Evolutionary conservation across 139 green algal species (phyloP), one percentile per base, ranked within the genome.

Genomic region (Auxenochlorella pyrenoidosa): DNA sequence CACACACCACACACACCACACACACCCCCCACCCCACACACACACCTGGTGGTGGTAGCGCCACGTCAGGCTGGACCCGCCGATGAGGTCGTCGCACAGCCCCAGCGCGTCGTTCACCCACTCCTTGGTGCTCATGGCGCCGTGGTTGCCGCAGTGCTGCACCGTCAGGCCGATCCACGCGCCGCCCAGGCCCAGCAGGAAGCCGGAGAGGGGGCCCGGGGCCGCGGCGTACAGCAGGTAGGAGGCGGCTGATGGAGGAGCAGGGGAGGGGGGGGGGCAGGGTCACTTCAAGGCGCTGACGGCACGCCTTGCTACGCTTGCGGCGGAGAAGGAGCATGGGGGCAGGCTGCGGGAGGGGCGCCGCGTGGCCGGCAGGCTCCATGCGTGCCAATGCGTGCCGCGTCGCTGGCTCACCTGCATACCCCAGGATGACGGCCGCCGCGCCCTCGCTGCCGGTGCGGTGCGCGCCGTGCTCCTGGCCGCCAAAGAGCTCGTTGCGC

Each of bases 131-230:
- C 89, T 94, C 95, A 98, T 98, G n/a, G 95, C 95, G n/a, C 95
- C 95, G 85, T 98, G 95, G 92, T 98, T 98, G 44, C 95, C 94
- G 90, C 95, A 97, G 88, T 97, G 95, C 94, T 97, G 94, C 58
- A 97, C 89, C 5, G 94, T 96, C 28, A 96, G 90, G 5, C 94
- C 95, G 79, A 97, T 95, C 95, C 95, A 98, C 24, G 95, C 95
- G 44, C 95, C 95, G 24, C 83, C 92, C 66, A 97, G 83, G 38
- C 95, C 95, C 30, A 96, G 87, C 63, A 96, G 76, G 16, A 63
- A 71, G 76, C 94, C 95, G 0, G 95, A 96, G 5, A 95, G 40
- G 1, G 91, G 18, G 83, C 90, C 93, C 22, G 94, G 85, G 76
- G 89, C 83, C 32, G 68, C 84, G 16, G 83, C 44, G 87, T 97